phyloP scores from a whole-genome alignment of 371 early-diverging fungal species.

The Umbelopsis sp. region DNA sequence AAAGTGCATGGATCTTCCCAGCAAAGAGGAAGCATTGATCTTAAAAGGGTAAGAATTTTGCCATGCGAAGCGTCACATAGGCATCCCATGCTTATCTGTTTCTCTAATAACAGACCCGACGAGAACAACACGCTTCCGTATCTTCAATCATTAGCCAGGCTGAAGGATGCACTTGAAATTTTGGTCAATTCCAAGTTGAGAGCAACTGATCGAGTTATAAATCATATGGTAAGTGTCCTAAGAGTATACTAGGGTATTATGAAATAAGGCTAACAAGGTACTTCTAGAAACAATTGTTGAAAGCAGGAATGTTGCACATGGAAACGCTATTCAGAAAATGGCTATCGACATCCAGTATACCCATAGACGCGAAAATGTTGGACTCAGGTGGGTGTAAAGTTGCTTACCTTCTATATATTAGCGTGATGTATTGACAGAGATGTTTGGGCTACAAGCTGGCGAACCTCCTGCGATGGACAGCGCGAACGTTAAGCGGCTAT shows the following conservation, averaged over 20 bases:
- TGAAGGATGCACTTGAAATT: slow-evolving; percentile 61
- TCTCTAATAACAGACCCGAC: slow-evolving; percentile 39
- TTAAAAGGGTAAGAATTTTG: slow-evolving; percentile 48
- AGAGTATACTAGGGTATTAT: neutral
- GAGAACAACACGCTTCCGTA: slow-evolving; percentile 57
- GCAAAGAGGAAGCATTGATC: slow-evolving; percentile 74
- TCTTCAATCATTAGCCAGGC: slow-evolving; percentile 55
- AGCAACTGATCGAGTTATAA: slow-evolving; percentile 58
- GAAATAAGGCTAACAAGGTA: neutral
- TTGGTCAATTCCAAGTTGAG: slow-evolving; percentile 53
- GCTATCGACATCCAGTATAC: slow-evolving; percentile 51
- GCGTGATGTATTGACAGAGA: too few species aligned
- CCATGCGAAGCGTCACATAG: too few species aligned
- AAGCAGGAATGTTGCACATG: slow-evolving; percentile 59
- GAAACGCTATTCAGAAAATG: slow-evolving; percentile 60
- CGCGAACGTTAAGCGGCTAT: slow-evolving; percentile 50
- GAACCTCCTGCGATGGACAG: slow-evolving; percentile 32
- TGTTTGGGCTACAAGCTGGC: too few species aligned
- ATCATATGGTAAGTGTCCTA: slow-evolving; percentile 46
- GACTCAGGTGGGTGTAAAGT: slow-evolving; percentile 30
- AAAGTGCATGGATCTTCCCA: slow-evolving; percentile 76
- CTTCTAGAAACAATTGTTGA: slow-evolving; percentile 59
- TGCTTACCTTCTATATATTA: too few species aligned
- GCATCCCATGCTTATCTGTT: too few species aligned
- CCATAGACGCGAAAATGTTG: slow-evolving; percentile 49